Evolutionary conservation across 1,139 yeast genomes (phyloP).

Genomic region (Magnusiomyces clavatus): DNA sequence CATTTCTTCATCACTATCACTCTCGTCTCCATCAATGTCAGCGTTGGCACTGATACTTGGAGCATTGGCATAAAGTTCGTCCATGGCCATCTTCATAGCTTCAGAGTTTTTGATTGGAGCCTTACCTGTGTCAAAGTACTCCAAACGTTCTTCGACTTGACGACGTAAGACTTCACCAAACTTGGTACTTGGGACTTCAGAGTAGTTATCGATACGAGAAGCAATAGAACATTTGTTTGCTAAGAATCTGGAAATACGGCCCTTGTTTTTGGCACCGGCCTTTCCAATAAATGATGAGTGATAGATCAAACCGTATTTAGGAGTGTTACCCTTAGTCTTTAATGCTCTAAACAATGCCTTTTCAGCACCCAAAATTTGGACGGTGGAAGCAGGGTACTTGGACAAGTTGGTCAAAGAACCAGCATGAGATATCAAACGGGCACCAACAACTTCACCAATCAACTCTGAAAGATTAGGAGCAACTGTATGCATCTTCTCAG

Average conservation of each 20-base stretch:
- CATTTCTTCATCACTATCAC: conserved; percentile 23
- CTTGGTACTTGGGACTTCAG: conserved; percentile 46
- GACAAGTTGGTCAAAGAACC: conserved; percentile 92
- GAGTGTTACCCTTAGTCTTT: conserved; percentile 97
- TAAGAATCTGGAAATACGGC: conserved; percentile 95
- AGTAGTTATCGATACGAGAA: conserved; percentile 94
- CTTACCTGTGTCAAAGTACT: conserved; percentile 92
- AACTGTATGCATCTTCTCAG: conserved; percentile 94
- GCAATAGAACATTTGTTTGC: conserved; percentile 99
- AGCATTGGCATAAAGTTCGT: conserved; percentile 46
- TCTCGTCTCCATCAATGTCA: conserved; percentile 46
- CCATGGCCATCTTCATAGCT: conserved; percentile 87
- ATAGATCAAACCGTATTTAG: conserved; percentile 94
- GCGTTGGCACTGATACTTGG: conserved; percentile 34
- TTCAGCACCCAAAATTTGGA: conserved; percentile 98
- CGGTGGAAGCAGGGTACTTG: conserved; percentile 97
- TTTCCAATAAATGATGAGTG: conserved; percentile 95
- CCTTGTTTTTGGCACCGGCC: conserved; percentile 96
- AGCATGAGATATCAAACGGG: conserved; percentile 94
- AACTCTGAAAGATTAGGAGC: conserved; percentile 95
- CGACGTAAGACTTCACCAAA: conserved; percentile 88
- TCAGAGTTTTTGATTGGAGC: conserved; percentile 95
- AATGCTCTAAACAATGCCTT: conserved; percentile 97
- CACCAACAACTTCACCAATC: conserved; percentile 97
- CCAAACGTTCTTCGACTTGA: conserved; percentile 96